These are phyloP conservation scores for Trypanosoma scelopori DNA, from an alignment of 208 protist genomes.

Conservation along the genomic window DNA sequence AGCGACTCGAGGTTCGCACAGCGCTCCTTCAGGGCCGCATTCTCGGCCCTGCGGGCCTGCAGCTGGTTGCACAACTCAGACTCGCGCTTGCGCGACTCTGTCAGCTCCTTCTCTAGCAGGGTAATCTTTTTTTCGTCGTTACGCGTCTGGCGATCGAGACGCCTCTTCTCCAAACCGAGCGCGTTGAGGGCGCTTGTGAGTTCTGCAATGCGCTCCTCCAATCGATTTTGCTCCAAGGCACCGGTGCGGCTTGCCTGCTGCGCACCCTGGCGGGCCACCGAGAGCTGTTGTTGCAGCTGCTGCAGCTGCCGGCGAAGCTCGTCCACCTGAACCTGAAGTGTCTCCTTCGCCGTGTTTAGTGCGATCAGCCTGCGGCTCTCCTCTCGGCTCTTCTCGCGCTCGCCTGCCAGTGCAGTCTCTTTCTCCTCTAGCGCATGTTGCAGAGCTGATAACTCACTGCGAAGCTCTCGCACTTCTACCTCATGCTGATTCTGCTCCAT, in stretches of 20 bases:
- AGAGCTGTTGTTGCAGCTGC: constrained; percentile 35
- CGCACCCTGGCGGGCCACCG: constrained; percentile 32
- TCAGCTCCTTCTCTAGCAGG: constrained; percentile 49
- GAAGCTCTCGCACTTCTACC: constrained; percentile 67
- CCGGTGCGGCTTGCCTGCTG: constrained; percentile 30
- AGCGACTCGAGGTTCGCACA: constrained; percentile 85
- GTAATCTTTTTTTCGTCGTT: constrained; percentile 34
- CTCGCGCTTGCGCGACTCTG: constrained; percentile 44
- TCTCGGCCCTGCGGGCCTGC: constrained; percentile 59
- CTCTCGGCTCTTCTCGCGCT: constrained; percentile 24
- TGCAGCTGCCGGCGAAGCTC: constrained; percentile 42
- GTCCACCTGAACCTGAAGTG: constrained; percentile 27
- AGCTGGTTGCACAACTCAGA: constrained; percentile 52
- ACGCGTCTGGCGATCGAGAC: constrained; percentile 44
- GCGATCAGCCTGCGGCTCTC: constrained; percentile 22
- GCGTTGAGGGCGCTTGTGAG: constrained; percentile 37
- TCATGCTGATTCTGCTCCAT: constrained; percentile 47
- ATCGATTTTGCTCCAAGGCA: constrained; percentile 29
- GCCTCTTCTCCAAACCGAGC: constrained; percentile 31
- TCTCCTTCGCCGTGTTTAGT: constrained; percentile 10
- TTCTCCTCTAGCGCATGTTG: constrained; percentile 46
- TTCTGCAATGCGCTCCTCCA: constrained; percentile 44
- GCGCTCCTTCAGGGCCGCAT: constrained; percentile 69
- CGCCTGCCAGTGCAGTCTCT: constrained; percentile 25
- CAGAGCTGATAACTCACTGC: constrained; percentile 49